A percentile compares a stretch with the other conserved stretches of the same genome.
Evolutionary conservation across 768 basidiomycete genomes (phyloP).

Genomic region (Leccinum fibrillosum): DNA sequence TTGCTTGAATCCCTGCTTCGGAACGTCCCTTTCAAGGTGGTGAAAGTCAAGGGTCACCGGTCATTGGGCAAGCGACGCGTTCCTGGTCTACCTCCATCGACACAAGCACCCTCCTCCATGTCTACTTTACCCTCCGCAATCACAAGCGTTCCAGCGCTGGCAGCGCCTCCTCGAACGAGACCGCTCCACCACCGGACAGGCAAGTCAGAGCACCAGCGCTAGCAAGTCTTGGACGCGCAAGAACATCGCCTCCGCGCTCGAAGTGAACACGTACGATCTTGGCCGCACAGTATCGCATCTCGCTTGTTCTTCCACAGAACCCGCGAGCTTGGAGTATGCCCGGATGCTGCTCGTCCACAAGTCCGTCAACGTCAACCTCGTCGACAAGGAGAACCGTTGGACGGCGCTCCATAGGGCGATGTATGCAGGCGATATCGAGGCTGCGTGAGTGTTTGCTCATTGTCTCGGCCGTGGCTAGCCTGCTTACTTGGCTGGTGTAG

Average conservation of each 20-base stretch:
- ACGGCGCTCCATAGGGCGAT: conserved; percentile 87
- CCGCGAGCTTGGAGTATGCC: conserved; percentile 70
- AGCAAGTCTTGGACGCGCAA: conserved; percentile 59
- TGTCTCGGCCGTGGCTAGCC: neutral
- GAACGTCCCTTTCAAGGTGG: no score
- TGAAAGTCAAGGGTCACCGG: no score
- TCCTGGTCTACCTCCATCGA: no score
- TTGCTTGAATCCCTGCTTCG: no score
- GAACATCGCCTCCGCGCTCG: conserved; percentile 35
- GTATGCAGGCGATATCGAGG: conserved; percentile 73
- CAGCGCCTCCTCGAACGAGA: conserved; percentile 50
- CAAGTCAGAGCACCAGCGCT: conserved; percentile 41
- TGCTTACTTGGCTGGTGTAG: conserved; percentile 38
- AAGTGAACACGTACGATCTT: conserved; percentile 74
- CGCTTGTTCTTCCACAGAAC: conserved; percentile 62
- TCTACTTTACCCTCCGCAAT: conserved; percentile 64
- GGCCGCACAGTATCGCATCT: conserved; percentile 83
- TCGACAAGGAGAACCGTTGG: conserved; percentile 86
- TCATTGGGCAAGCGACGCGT: no score
- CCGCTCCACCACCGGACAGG: conserved; percentile 31
- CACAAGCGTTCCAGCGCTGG: conserved; percentile 69
- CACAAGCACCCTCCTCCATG: conserved; percentile 71
- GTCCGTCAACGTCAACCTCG: conserved; percentile 71
- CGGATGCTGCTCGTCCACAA: conserved; percentile 74
- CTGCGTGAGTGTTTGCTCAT: conserved; percentile 47